phyloP scores from a whole-genome alignment of 2,329 filamentous ascomycete genomes.

The Nemania serpens region DNA sequence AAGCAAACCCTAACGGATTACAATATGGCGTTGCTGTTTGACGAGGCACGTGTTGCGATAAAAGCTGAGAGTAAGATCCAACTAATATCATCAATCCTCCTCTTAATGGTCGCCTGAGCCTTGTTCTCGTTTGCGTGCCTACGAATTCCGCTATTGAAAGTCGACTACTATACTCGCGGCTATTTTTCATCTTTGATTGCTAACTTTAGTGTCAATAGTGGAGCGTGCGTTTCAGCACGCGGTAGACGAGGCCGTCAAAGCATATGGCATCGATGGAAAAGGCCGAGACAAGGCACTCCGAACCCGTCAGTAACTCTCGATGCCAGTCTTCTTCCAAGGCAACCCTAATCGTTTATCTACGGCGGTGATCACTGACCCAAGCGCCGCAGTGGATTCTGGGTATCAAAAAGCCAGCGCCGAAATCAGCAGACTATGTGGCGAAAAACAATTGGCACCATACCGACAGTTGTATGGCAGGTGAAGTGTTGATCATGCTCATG shows the following conservation, averaged over 20 bases:
- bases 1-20: slow-evolving; percentile 31
- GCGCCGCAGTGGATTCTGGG: slow-evolving; percentile 24
- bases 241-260: slow-evolving; percentile 29
- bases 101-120: too few relatives aligned
- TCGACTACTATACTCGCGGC: not conserved
- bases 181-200: not conserved
- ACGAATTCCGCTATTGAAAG: not conserved
- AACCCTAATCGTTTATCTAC: not conserved
- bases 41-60: slow-evolving; percentile 24
- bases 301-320: slow-evolving; percentile 17
- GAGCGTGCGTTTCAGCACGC: slow-evolving; percentile 29
- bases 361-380: not conserved
- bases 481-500: slow-evolving; percentile 3
- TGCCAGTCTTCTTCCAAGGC: not conserved
- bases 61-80: slow-evolving; percentile 24
- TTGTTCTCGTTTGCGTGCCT: too few relatives aligned
- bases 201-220: slow-evolving; percentile 22
- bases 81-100: too few relatives aligned
- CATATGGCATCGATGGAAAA: slow-evolving; percentile 27
- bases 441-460: slow-evolving; percentile 30
- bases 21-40: slow-evolving; percentile 31
- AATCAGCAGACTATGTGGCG: slow-evolving; percentile 29
- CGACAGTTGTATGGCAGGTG: slow-evolving; percentile 29
- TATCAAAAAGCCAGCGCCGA: slow-evolving; percentile 31
- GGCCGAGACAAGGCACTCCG: slow-evolving; percentile 28